A percentile compares a stretch with the other conserved stretches of the same genome.
phyloP scores from a whole-genome alignment of 768 basidiomycete species.

The Leccinum imitatum region DNA sequence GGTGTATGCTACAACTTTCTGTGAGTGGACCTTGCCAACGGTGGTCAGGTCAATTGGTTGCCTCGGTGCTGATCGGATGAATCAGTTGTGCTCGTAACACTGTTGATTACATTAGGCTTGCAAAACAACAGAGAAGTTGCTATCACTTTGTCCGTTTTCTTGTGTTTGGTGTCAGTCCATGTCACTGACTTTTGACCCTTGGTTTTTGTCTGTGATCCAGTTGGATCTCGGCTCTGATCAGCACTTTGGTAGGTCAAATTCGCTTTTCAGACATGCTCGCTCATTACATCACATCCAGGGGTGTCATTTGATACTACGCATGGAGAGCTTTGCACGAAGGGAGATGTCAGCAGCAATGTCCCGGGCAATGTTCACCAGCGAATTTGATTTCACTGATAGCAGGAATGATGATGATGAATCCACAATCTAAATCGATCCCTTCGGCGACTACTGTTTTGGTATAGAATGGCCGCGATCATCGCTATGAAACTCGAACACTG shows the following conservation, averaged over 20 bases:
- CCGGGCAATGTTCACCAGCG: constrained; percentile 11
- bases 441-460: neutral
- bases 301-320: constrained; percentile 24
- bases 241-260: constrained; percentile 11
- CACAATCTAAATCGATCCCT: neutral
- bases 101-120: neutral
- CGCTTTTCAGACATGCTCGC: neutral
- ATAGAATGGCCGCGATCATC: neutral
- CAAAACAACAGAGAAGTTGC: constrained; percentile 2
- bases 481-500: neutral
- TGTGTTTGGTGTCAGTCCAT: neutral
- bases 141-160: constrained; percentile 13
- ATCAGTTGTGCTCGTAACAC: constrained; percentile 3
- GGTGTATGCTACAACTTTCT: constrained; percentile 4
- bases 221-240: constrained; percentile 15
- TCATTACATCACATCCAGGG: constrained; percentile 15
- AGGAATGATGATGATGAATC: too few relatives aligned
- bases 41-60: too few relatives aligned
- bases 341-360: neutral
- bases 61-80: neutral
- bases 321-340: constrained; percentile 20
- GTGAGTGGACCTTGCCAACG: constrained; percentile 9
- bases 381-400: constrained; percentile 3
- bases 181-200: constrained; percentile 3
- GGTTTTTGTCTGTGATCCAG: constrained; percentile 4